These are phyloP conservation scores for Halophytophthora polymorphica DNA, from an alignment of 352 stramenopile species.

Conservation along the genomic window DNA sequence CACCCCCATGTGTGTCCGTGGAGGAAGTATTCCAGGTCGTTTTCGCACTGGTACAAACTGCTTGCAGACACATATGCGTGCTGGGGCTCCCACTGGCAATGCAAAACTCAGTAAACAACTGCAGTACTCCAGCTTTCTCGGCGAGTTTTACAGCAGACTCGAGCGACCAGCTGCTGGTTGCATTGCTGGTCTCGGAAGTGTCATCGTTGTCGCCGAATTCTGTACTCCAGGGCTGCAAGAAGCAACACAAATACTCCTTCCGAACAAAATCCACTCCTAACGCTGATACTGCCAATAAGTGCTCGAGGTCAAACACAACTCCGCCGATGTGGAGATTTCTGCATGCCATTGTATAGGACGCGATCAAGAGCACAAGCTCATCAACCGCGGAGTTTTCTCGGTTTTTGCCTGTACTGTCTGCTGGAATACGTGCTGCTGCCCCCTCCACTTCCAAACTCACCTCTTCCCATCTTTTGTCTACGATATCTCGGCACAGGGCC, in stretches of 20 bases:
- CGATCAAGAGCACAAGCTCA: slow-evolving; percentile 16
- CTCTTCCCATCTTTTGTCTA: slow-evolving; percentile 10
- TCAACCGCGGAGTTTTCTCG: not conserved
- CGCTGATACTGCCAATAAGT: slow-evolving; percentile 5
- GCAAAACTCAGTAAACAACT: slow-evolving; percentile 10
- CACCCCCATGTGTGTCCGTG: not conserved
- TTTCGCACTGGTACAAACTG: slow-evolving; percentile 6
- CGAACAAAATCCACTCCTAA: not conserved
- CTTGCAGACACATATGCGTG: slow-evolving; percentile 12
- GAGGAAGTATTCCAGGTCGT: not conserved
- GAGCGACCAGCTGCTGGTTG: not conserved
- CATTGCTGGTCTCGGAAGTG: not conserved
- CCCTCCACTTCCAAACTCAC: not conserved
- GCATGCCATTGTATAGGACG: slow-evolving; percentile 24
- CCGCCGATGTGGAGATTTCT: slow-evolving; percentile 14
- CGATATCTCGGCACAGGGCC: slow-evolving; percentile 5
- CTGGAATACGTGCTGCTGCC: not conserved
- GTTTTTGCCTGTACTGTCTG: not conserved
- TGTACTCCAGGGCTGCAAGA: slow-evolving; percentile 8
- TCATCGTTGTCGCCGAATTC: not conserved
- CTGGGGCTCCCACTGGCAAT: slow-evolving; percentile 9
- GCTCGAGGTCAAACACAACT: slow-evolving; percentile 24
- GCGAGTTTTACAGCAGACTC: slow-evolving; percentile 6
- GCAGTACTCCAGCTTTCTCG: not conserved
- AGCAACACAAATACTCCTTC: slow-evolving; percentile 21